Conservation (phyloP, 176 grass and related monocot species). For the Tuctoria greenei region DNA sequence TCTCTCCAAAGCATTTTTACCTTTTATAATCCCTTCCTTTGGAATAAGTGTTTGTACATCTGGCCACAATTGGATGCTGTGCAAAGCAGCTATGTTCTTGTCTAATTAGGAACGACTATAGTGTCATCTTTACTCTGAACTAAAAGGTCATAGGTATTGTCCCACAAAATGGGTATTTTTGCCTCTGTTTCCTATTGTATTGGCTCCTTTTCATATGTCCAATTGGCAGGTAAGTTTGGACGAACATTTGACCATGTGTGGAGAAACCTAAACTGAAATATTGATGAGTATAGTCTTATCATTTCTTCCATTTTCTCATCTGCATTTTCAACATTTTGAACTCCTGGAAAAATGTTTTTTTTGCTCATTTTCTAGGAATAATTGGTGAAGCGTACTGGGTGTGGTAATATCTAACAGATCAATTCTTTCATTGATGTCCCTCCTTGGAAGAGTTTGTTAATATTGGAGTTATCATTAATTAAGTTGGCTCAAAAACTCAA, state of each 20-base stretch:
- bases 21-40: background rate
- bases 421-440: background rate
- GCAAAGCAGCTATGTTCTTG: background rate
- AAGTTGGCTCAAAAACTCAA: background rate
- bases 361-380: background rate
- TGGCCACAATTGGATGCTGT: background rate
- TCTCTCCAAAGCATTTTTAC: background rate
- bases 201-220: constrained; percentile 11
- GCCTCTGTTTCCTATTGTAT: background rate
- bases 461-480: background rate
- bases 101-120: background rate
- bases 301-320: background rate
- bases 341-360: background rate
- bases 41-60: background rate
- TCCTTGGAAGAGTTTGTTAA: background rate
- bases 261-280: constrained; percentile 28
- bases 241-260: background rate
- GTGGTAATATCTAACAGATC: background rate
- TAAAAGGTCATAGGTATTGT: background rate
- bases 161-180: background rate
- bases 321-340: background rate
- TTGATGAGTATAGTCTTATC: background rate
- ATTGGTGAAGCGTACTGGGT: background rate
- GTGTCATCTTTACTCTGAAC: background rate
- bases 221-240: background rate